Conservation (phyloP, 2,329 filamentous ascomycete species). For the Pezicula carpinea region DNA sequence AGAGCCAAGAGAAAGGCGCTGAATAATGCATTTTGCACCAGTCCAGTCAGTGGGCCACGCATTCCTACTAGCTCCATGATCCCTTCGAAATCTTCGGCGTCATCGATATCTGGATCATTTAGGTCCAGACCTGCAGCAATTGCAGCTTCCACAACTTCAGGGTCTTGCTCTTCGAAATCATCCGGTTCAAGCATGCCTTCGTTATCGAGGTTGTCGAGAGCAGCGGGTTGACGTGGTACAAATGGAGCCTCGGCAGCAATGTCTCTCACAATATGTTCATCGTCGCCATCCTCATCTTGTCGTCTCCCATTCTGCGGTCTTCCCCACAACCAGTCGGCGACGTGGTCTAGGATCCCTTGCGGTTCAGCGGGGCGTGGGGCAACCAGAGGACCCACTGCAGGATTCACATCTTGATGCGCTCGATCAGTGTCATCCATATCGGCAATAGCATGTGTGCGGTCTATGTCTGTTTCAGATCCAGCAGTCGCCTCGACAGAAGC, state of each 20-base stretch:
- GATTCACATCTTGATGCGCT: background rate
- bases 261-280: slow-evolving; percentile 56
- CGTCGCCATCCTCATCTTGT: slow-evolving; percentile 43
- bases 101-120: slow-evolving; percentile 72
- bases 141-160: slow-evolving; percentile 59
- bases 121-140: slow-evolving; percentile 66
- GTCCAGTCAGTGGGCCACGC: slow-evolving; percentile 83
- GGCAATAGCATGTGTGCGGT: slow-evolving; percentile 1
- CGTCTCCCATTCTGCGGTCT: slow-evolving; percentile 39
- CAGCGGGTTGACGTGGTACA: slow-evolving; percentile 36
- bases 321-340: slow-evolving; percentile 61
- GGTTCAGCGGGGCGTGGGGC: slow-evolving; percentile 18
- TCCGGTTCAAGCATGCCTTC: slow-evolving; percentile 10
- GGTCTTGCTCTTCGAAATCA: slow-evolving; percentile 39
- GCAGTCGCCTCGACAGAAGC: slow-evolving; percentile 15
- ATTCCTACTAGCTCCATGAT: slow-evolving; percentile 95
- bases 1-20: slow-evolving; percentile 85
- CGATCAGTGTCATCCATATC: background rate
- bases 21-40: slow-evolving; percentile 94
- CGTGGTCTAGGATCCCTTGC: slow-evolving; percentile 35
- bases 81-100: slow-evolving; percentile 92
- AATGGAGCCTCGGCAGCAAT: slow-evolving; percentile 57
- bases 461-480: slow-evolving; percentile 15
- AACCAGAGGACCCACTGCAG: background rate
- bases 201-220: slow-evolving; percentile 14